Conservation (phyloP, 139 green algal species). For the Edaphochlamys debaryana region DNA sequence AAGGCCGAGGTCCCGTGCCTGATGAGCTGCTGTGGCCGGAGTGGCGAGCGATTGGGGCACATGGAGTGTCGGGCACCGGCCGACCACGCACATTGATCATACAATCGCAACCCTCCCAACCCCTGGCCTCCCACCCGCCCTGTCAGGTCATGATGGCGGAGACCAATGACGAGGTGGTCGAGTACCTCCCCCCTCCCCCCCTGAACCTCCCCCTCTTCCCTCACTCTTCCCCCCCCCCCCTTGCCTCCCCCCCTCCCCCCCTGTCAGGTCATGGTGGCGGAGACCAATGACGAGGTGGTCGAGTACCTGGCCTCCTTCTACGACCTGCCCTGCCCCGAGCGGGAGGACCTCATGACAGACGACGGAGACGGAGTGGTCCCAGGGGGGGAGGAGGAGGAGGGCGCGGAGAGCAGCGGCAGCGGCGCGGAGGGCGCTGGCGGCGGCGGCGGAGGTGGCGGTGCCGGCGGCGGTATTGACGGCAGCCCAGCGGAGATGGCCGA, state of each 20-base stretch:
- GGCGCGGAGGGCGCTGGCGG: background rate
- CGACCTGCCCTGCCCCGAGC: constrained; percentile 29
- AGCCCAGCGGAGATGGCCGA: background rate
- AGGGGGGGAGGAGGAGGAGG: background rate
- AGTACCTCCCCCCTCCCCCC: constrained; percentile 30
- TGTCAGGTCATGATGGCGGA: constrained; percentile 63
- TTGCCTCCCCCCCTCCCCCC: no score
- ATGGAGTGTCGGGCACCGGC: no score
- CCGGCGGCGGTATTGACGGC: background rate
- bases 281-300: constrained; percentile 62
- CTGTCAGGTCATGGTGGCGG: constrained; percentile 65
- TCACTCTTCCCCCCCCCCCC: no score
- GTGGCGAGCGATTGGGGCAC: no score
- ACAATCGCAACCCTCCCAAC: background rate
- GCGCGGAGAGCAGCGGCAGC: background rate
- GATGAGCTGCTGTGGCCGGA: no score
- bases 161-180: constrained; percentile 63
- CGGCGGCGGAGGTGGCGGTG: background rate
- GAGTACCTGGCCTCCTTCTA: constrained; percentile 61
- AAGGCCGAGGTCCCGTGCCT: no score
- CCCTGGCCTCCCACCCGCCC: no score
- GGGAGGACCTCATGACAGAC: background rate
- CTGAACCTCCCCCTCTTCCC: no score
- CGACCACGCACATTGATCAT: no score
- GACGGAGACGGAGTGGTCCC: background rate